Percentiles rank a stretch among this genome's conserved stretches.
These are phyloP conservation scores for Sphagnum fallax DNA, from an alignment of 228 moss, liverwort and hornwort genomes.

Conservation along the genomic window DNA sequence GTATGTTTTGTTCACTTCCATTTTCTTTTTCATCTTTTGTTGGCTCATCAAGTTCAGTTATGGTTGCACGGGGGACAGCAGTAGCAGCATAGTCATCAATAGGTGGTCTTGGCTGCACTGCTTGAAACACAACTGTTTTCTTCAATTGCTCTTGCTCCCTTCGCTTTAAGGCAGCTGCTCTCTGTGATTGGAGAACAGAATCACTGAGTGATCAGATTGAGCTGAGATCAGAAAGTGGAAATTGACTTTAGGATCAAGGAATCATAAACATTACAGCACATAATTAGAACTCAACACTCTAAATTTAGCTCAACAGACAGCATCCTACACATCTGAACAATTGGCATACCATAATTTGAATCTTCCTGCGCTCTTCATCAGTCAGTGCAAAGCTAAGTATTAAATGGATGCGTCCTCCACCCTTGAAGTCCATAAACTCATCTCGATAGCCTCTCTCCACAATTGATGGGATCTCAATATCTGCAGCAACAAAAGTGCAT, in stretches of 20 bases:
- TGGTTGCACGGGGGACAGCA: conserved; percentile 15
- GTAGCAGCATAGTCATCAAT: neutral
- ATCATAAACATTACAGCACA: no score
- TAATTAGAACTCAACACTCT: conserved; percentile 3
- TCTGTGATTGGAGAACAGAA: neutral
- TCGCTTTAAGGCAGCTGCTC: conserved; percentile 12
- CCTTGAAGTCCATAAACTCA: conserved; percentile 42
- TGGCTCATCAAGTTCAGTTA: conserved; percentile 19
- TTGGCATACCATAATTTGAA: conserved; percentile 49
- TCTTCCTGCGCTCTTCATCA: conserved; percentile 53
- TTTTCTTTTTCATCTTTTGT: conserved; percentile 1
- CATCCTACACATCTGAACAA: neutral
- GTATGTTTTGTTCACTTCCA: neutral
- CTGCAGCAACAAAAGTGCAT: conserved; percentile 19
- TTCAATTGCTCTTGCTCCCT: conserved; percentile 18
- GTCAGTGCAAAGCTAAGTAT: conserved; percentile 56
- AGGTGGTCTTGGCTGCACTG: conserved; percentile 7
- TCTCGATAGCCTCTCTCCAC: conserved; percentile 69
- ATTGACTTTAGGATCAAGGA: no score
- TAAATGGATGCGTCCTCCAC: conserved; percentile 70
- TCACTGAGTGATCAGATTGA: neutral
- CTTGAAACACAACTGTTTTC: conserved; percentile 19
- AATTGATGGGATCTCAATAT: conserved; percentile 56
- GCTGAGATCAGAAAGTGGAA: neutral
- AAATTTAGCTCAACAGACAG: conserved; percentile 2